Evolutionary conservation across 1,284 basidiomycete genomes (phyloP), one percentile per base, ranked within the genome.

Genomic region (Rhizopogon parksii): DNA sequence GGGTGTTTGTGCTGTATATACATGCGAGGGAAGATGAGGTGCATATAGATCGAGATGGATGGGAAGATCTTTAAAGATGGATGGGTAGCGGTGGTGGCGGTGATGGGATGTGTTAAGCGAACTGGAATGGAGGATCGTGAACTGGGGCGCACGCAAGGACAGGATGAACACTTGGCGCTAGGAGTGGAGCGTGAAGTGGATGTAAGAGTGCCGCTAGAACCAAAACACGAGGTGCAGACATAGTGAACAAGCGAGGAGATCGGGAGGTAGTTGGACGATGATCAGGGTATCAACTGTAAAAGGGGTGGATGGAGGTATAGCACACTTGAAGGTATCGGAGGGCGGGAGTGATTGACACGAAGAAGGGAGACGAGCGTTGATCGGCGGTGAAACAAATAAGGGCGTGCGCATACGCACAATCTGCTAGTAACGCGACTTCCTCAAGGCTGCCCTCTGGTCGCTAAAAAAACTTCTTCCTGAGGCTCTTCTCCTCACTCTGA

Each of bases 391-490:
- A 12, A 32, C 30, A 12, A 9, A 32, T 32, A 32, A 11, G 30
- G 30, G 30, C 11, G 11, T 32, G 30, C 30, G 30, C 30, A 32
- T 32, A 32, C 4, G 9, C 30, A 32, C 11, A 32, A 27, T 27
- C 27, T 9, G 8, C 27, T 6, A 1, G 27, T 2, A 32, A 30
- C 30, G 17, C 1, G 42, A 43, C 27, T 8, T 27, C 27, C 17
- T 45, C 17, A 14, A 45, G 30, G 12, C 14, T 30, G 27, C 30
- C 17, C 19, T 30, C 30, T 30, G 40, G 14, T 8, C 11, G 11
- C 67, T 54, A 86, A 61, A 88, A 88, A 65, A 88, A 86, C 57
- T 79, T 76, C 65, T 78, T 77, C 71, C 86, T 89, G 54, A 67
- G 65, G 51, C 74, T 69, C 76, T 88, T 88, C 67, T 88, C 88